Base-by-base conservation (phyloP, 2,329 filamentous ascomycete species). In the Nothomitra cinnamomea region DNA sequence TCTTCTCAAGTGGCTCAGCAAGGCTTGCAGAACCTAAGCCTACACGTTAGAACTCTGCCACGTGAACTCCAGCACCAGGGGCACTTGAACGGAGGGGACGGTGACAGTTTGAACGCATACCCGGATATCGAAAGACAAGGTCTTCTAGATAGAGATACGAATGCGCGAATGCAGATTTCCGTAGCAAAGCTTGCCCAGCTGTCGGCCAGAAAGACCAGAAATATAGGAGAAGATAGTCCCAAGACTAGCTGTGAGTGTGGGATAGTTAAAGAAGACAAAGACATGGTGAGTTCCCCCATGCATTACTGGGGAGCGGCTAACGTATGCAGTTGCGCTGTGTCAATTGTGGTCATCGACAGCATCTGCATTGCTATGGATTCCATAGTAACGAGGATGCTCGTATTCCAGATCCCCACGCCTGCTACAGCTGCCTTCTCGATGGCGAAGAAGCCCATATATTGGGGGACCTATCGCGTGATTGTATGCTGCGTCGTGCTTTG, bases 311-410 rank as follows among this genome's bases (percentile, higher is more conserved):
- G n/a, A 48, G 13, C 25, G 17, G n/a, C 52, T 53, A 15, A 53
- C 28, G 5, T 17, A n/a, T 43, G 13, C 41, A 53, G 52, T 56
- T 61, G 38, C 58, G 57, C 53, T 62, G 61, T 45, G 60, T 60
- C 21, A 56, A 56, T 35, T 62, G 61, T 17, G 49, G 60, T 49
- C 55, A 51, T 17, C 61, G 59, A 58, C 60, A 61, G 36, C 61
- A 62, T 40, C 57, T 54, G 36, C 53, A 61, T 53, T 62, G 61
- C 28, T 62, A 62, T 54, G 61, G 61, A 22, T 62, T 59, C 53
- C 25, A 41, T 36, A 57, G 56, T 1, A 42, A 56, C 5, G 40
- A 57, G 38, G 61, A 62, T 43, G 48, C 51, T 10, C 55, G 60
- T 17, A 58, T 62, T 47, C 56, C 60, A 12, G 55, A 57, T 41